phyloP scores from a whole-genome alignment of 495 filamentous ascomycete species.

The Pseudomonodictys pantanalensis region DNA sequence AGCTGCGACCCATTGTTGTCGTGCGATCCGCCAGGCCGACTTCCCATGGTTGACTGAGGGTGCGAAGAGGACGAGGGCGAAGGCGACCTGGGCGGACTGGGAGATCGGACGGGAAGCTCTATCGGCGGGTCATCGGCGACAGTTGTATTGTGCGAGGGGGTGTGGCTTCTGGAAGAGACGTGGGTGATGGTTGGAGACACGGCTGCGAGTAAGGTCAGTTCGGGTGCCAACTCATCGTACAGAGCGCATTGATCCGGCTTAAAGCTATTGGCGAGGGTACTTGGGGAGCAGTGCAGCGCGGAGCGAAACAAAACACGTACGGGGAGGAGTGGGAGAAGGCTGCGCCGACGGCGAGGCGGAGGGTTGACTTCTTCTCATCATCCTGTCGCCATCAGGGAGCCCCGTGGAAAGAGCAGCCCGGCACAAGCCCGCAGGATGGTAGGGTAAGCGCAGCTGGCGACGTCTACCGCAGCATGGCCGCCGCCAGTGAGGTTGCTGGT shows the following conservation, averaged over 20 bases:
- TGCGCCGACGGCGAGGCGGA: slow-evolving; percentile 35
- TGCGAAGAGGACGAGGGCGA: slow-evolving; percentile 24
- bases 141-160: slow-evolving; percentile 25
- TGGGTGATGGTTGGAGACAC: slow-evolving; percentile 36
- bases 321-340: slow-evolving; percentile 26
- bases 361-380: slow-evolving; percentile 28
- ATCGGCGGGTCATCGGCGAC: slow-evolving; percentile 24
- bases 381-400: slow-evolving; percentile 28
- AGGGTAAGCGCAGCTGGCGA: neutral
- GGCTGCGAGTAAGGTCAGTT: slow-evolving; percentile 21
- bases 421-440: too few relatives aligned
- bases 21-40: slow-evolving; percentile 30
- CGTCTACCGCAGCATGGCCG: slow-evolving; percentile 28
- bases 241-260: slow-evolving; percentile 27
- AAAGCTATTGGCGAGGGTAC: slow-evolving; percentile 23
- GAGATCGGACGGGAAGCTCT: slow-evolving; percentile 26
- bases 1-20: slow-evolving; percentile 33
- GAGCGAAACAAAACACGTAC: slow-evolving; percentile 22
- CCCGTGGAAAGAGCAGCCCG: neutral
- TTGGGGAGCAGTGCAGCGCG: neutral
- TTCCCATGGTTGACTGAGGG: slow-evolving; percentile 33
- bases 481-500: slow-evolving; percentile 11
- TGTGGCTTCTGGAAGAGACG: slow-evolving; percentile 34
- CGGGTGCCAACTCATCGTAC: slow-evolving; percentile 36
- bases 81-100: slow-evolving; percentile 35